phyloP scores from a whole-genome alignment of 371 early-diverging fungal genomes.

The Funneliformis caledonium region DNA sequence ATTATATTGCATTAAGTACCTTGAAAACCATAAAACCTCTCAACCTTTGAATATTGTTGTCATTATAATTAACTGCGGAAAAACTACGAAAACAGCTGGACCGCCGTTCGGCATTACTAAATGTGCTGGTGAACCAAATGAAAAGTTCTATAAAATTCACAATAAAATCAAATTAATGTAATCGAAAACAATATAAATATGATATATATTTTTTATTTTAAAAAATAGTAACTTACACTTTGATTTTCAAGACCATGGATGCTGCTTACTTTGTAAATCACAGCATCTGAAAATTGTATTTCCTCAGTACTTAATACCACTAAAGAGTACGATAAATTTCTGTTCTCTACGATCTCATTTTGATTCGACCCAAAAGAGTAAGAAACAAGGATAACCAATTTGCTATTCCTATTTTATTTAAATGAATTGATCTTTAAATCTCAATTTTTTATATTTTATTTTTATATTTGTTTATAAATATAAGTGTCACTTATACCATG shows the following conservation, averaged over 20 bases:
- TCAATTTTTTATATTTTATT: background rate
- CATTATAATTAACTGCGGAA: constrained; percentile 27
- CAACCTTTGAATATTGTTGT: constrained; percentile 23
- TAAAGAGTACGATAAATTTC: background rate
- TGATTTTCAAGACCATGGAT: background rate
- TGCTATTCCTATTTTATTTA: background rate
- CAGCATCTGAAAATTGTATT: background rate
- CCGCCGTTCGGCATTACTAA: constrained; percentile 36
- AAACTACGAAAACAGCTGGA: constrained; percentile 23
- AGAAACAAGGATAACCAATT: constrained; percentile 18
- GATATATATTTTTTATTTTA: no score
- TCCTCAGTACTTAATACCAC: background rate
- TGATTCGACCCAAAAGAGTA: background rate
- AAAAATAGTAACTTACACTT: background rate
- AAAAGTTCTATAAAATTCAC: constrained; percentile 5
- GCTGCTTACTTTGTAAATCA: background rate
- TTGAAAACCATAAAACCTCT: background rate
- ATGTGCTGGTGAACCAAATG: background rate
- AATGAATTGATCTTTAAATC: background rate
- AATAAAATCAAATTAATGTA: background rate
- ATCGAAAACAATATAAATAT: no score
- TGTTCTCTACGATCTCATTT: background rate
- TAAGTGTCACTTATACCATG: background rate
- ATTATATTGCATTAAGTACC: background rate
- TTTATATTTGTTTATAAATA: background rate